Evolutionary conservation across 192 early-diverging fungal species (phyloP), one percentile per base, ranked within the genome.

Genomic region (Geranomyces michiganensis): DNA sequence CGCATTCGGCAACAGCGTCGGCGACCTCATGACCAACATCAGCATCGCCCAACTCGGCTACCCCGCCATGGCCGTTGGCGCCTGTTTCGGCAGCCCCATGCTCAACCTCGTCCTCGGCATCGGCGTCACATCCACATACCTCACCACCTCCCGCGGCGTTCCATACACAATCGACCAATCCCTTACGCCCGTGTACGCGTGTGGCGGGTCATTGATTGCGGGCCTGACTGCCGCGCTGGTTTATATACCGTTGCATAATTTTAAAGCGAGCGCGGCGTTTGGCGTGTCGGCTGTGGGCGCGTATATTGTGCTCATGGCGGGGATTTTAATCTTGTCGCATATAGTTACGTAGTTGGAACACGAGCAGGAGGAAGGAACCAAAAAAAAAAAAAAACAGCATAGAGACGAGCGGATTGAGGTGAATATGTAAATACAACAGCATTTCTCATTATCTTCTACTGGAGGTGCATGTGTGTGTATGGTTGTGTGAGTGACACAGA

Each of bases 21-120:
- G 77, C n/a, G 96, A 98, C 68, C 83, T 98, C 64, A 90, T 97
- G 26, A 95, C 96, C 13, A 96, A 98, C 73, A 80, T 95, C 22
- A 92, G 91, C 24, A 92, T 98, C 62, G 94, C 96, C 2, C 85
- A 82, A 65, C 91, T 93, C 90, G 95, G 95, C 1, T 95, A 85
- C 70, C 93, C 95, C 21, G 84, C 90, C 64, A 98, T 98, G 95
- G 96, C 95, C 0, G 86, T 98, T 47, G 91, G 91, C 26, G 96
- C 96, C 0, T 97, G 95, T 62, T 96, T 93, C 80, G 95, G 94
- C 29, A 86, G 91, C 15, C 96, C 96, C 19, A 90, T 98, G 87
- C 76, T 98, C 62, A 88, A 93, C 64, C 84, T 96, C 44, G 76
- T 96, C 62, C 85, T 96, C 15, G 94, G 94, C 21, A 82, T 96